Evolutionary conservation across 1,284 basidiomycete species (phyloP).

Genomic region (Serendipita sp.): DNA sequence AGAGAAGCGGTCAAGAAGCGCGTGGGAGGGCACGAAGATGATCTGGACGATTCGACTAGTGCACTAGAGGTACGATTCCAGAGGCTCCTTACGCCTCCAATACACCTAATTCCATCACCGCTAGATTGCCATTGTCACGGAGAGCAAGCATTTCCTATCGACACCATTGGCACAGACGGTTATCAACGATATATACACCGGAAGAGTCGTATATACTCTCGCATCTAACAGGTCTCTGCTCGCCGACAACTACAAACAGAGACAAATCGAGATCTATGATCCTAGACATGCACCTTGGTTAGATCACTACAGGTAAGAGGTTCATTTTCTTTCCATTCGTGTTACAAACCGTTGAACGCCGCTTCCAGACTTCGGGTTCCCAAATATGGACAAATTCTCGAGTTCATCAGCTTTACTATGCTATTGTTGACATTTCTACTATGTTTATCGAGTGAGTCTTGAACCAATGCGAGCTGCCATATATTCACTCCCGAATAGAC

Average conservation of each 20-base stretch:
- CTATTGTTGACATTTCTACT: constrained; percentile 60
- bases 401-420: constrained; percentile 60
- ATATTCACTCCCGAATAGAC: constrained; percentile 26
- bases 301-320: constrained; percentile 56
- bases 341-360: not conserved
- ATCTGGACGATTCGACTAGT: constrained; percentile 48
- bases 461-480: not conserved
- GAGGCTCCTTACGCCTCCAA: not conserved
- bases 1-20: constrained; percentile 44
- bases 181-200: constrained; percentile 63
- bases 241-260: constrained; percentile 74
- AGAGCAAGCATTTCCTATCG: constrained; percentile 64
- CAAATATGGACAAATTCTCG: constrained; percentile 62
- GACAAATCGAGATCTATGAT: constrained; percentile 62
- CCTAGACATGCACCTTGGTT: constrained; percentile 59
- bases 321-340: not conserved
- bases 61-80: constrained; percentile 56
- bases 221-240: constrained; percentile 57
- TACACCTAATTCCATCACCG: constrained; percentile 1
- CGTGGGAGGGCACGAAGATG: constrained; percentile 32
- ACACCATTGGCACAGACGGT: constrained; percentile 70
- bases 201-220: constrained; percentile 52
- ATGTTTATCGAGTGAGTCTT: constrained; percentile 48
- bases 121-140: constrained; percentile 74
- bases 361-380: constrained; percentile 58